phyloP scores from a whole-genome alignment of 2,329 filamentous ascomycete genomes.

The Sporothrix humicola region DNA sequence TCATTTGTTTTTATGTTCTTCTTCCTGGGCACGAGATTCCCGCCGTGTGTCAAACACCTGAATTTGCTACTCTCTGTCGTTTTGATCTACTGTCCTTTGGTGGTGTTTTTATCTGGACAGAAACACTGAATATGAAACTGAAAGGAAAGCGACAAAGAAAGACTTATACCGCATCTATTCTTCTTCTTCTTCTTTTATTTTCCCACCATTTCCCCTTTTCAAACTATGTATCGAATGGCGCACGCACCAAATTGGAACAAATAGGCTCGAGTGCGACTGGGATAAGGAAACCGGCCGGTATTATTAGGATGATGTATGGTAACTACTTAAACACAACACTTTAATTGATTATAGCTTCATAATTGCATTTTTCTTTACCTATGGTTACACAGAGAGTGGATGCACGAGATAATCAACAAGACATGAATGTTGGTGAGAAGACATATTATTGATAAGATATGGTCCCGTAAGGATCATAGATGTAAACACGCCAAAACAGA shows the following conservation, averaged over 20 bases:
- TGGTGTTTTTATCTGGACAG: slow-evolving; percentile 5
- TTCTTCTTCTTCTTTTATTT: background rate
- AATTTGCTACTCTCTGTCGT: background rate
- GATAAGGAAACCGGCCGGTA: background rate
- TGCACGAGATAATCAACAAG: no score
- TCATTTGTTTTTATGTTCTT: slow-evolving; percentile 4
- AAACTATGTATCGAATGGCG: background rate
- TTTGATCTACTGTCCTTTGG: background rate
- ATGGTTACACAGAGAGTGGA: no score
- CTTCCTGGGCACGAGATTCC: background rate
- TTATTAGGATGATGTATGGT: slow-evolving; percentile 3
- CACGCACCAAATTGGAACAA: slow-evolving; percentile 10
- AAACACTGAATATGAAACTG: background rate
- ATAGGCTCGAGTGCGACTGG: background rate
- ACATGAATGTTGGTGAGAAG: background rate
- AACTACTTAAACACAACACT: no score
- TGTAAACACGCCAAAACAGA: background rate
- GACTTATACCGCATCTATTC: background rate
- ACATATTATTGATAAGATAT: background rate
- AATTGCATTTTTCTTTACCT: no score
- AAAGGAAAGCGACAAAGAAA: background rate
- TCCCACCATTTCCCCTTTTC: background rate
- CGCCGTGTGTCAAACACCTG: background rate
- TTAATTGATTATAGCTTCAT: no score
- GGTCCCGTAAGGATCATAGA: background rate